Percentiles rank a stretch among this genome's conserved stretches.
phyloP scores from a whole-genome alignment of 2,329 filamentous ascomycete species.

The Akanthomyces uredinophilus region DNA sequence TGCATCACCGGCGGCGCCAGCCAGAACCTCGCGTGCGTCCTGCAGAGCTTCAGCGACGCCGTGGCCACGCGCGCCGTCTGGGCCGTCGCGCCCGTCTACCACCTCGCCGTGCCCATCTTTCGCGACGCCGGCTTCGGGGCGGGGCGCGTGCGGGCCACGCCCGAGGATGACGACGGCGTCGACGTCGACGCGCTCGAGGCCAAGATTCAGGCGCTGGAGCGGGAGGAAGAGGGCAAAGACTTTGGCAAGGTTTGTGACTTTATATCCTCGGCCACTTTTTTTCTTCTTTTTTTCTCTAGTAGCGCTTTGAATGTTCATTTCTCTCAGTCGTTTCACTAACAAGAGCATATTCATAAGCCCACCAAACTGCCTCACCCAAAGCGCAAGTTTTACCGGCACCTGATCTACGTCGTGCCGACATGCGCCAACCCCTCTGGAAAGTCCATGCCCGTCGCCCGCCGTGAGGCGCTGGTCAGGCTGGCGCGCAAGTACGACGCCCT shows the following conservation, averaged over 20 bases:
- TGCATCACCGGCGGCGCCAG: constrained; percentile 81
- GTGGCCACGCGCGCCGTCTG: constrained; percentile 69
- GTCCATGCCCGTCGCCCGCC: constrained; percentile 67
- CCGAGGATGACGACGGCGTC: constrained; percentile 73
- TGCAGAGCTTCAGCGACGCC: constrained; percentile 78
- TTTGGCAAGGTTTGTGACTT: background rate
- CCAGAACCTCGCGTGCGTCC: constrained; percentile 71
- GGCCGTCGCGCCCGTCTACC: constrained; percentile 78
- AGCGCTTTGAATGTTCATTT: background rate
- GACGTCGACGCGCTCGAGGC: constrained; percentile 51
- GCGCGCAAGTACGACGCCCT: constrained; percentile 76
- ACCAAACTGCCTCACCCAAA: constrained; percentile 52
- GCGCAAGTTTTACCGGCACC: constrained; percentile 76
- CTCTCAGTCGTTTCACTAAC: background rate
- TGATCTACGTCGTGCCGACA: constrained; percentile 85
- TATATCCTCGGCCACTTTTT: background rate
- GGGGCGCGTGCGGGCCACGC: constrained; percentile 59
- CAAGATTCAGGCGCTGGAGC: constrained; percentile 27
- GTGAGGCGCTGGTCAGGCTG: constrained; percentile 65
- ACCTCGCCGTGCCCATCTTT: constrained; percentile 80
- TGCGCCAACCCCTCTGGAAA: constrained; percentile 85
- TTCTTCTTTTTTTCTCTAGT: no score
- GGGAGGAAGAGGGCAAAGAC: constrained; percentile 18
- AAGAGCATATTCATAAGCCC: constrained; percentile 26
- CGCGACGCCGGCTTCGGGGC: constrained; percentile 69